Base-by-base conservation (phyloP, 345 rosid species). In the Geranium brycei region DNA sequence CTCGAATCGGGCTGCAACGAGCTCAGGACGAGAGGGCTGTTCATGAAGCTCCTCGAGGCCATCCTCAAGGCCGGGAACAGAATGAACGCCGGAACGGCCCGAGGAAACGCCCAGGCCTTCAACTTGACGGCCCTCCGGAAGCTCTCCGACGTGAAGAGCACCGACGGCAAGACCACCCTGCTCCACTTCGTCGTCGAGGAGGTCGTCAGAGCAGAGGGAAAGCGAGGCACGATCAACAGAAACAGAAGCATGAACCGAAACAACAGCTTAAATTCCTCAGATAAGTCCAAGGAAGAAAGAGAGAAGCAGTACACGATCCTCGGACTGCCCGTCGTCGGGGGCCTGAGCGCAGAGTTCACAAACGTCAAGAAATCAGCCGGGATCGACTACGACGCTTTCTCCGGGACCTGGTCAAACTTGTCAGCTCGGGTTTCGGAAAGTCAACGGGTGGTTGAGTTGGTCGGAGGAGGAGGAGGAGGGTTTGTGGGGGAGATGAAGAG, bases 71-170 rank as follows among this genome's bases (percentile, higher is more conserved):
- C 97, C 23, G 99, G 99, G 0, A 89, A 93, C 31, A 75, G 95
- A 2, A 93, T 93, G 99, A 93, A 89, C 67, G 90, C 88, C 0
- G 96, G 99, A 66, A 93, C 97, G n/a, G 72, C 91, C 4, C 63
- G 99, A 70, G 99, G 97, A 19, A 83, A 93, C 62, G 99, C 99
- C 0, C 93, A 86, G 62, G 99, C 95, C 31, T 93, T 93, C 70
- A 78, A 89, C 51, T 85, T 89, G 17, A 82, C 77, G 51, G 79
- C 95, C 31, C 82, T 93, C 17, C 76, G 81, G 62, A 90, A 90
- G 64, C 91, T 90, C 31, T 81, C 97, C 0, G 96, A 93, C 23
- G 97, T 93, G 30, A 93, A 86, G 61, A 86, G 96, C 78, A 67
- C 83, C 0, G 97, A 88, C 56, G 91, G 91, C 38, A 90, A 88